Evolutionary conservation across 441 rosid species (phyloP).

Genomic region (Pelargonium myrrhifolium): DNA sequence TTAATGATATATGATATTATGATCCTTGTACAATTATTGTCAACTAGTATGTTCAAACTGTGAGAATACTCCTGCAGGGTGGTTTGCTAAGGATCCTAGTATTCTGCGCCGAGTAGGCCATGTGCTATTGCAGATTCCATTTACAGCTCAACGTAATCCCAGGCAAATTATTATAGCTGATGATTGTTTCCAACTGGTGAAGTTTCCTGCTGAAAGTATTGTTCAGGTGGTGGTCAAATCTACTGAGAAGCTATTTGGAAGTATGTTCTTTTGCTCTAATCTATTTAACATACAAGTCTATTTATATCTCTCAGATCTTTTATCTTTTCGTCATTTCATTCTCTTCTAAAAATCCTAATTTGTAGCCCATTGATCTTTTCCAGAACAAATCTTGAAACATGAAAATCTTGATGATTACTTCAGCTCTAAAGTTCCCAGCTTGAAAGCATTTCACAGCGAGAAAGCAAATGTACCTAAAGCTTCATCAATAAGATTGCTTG

Average conservation of each 20-base stretch:
- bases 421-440: constrained; percentile 70
- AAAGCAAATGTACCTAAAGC: constrained; percentile 39
- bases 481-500: constrained; percentile 47
- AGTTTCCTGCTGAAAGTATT: constrained; percentile 63
- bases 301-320: constrained; percentile 5
- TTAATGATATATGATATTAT: not conserved
- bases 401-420: constrained; percentile 55
- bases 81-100: constrained; percentile 85
- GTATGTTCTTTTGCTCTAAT: constrained; percentile 38
- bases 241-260: constrained; percentile 80
- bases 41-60: constrained; percentile 10
- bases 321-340: constrained; percentile 13
- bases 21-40: not conserved
- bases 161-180: constrained; percentile 84
- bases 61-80: constrained; percentile 46
- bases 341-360: not conserved
- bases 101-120: constrained; percentile 80
- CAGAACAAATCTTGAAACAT: constrained; percentile 84
- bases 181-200: constrained; percentile 70
- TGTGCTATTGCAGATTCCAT: constrained; percentile 82
- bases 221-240: constrained; percentile 67
- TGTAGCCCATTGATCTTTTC: constrained; percentile 16
- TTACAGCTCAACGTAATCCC: constrained; percentile 67
- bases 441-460: constrained; percentile 51
- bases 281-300: not conserved